Base-by-base conservation (phyloP, 106 monocot genomes). In the Agapanthus africanus region DNA sequence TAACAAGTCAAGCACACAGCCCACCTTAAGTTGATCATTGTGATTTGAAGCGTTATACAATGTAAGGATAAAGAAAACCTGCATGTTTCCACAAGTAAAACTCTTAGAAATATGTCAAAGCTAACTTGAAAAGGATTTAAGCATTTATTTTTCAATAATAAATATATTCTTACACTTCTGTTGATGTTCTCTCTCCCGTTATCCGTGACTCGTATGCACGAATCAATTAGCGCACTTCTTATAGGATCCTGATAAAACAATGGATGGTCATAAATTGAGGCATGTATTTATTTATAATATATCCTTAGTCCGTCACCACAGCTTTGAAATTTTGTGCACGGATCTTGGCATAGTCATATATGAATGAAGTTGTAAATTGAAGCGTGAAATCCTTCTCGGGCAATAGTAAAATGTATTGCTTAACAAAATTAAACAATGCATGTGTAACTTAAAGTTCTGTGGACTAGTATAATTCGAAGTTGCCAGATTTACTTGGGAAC, bases 41-140 rank as follows among this genome's bases (percentile, higher is more conserved):
- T 91, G 95, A 74, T 91, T 86, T 57, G 88, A 86, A 23, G 85
- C 69, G 74, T 86, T 95, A 49, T 91, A 91, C 36, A 95, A 46
- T n/a, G 88, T 88, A 66, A 95, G 91, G 60, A 95, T 80, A 71
- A 88, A 91, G 73, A 95, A 84, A 36, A 84, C 83, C 91, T 95
- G 95, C 65, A 77, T 71, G 54, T 52, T 69, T 34, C 51, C n/a
- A n/a, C n/a, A n/a, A n/a, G n/a, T n/a, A n/a, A n/a, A n/a, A n/a
- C n/a, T n/a, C n/a, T n/a, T n/a, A n/a, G n/a, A n/a, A n/a, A n/a
- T n/a, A n/a, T n/a, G n/a, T n/a, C n/a, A n/a, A n/a, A n/a, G n/a
- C n/a, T n/a, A n/a, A n/a, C n/a, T n/a, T n/a, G n/a, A n/a, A n/a
- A n/a, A n/a, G n/a, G n/a, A n/a, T n/a, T n/a, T n/a, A n/a, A n/a